Evolutionary conservation across 2,329 filamentous ascomycete species (phyloP), one percentile per base, ranked within the genome.

Genomic region (Capronia coronata): DNA sequence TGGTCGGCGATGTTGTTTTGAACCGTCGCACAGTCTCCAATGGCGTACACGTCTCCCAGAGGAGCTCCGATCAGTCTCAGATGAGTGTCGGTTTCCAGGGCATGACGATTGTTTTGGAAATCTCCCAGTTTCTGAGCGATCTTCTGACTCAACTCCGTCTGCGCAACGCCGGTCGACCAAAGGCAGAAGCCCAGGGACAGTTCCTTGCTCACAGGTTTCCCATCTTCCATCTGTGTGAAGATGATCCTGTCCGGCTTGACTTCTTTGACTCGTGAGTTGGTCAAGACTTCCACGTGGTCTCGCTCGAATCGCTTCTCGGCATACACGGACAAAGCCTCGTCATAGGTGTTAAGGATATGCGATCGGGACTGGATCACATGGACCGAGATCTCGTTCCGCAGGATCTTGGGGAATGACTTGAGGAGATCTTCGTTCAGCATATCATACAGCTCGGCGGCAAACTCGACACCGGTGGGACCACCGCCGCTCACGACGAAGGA

Each of bases 291-390:
- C 49, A 98, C 85, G 59, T 90, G 82, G 65, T 98, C 93, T 62
- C 93, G 87, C 14, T 86, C 81, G 63, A 98, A 96, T 35, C 87
- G 83, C 46, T 87, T 80, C 69, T 98, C 93, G 16, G 93, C 91
- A 65, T 94, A 98, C 64, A 83, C 82, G 9, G 90, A 96, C 1
- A 98, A 77, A 0, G 88, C 84, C 70, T 98, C 93, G 58, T 98
- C 93, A 65, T 98, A 98, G 0, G 93, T 98, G 71, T 98, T 98
- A 23, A 98, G 75, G 56, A 98, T 98, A 61, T 98, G 93, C 34
- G 86, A 83, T 51, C 93, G 81, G 62, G 88, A 94, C 65, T 98
- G 93, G 55, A 98, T 96, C 40, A 98, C 77, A 64, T 98, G 94
- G 1, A 98, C 91, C 0, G 93, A 97, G 42, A 98, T 94, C 66